These are phyloP conservation scores for Hevea brasiliensis DNA, from an alignment of 345 rosid species.

Conservation along the genomic window DNA sequence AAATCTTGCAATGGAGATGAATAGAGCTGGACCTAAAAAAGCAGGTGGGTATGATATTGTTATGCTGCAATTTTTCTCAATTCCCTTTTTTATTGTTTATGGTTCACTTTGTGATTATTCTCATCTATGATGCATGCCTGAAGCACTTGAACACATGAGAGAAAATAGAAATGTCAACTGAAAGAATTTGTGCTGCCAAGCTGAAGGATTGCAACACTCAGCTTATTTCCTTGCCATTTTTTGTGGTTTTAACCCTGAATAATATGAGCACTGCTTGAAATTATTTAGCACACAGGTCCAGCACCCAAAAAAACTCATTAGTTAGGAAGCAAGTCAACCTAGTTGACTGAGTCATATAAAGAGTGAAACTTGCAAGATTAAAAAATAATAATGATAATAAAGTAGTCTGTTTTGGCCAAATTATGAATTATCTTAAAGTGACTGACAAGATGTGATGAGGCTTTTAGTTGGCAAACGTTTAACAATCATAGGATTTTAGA, in stretches of 20 bases:
- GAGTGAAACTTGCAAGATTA: background rate
- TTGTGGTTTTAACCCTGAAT: background rate
- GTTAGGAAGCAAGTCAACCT: background rate
- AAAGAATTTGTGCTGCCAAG: slow-evolving; percentile 68
- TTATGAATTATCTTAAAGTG: background rate
- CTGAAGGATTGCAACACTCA: slow-evolving; percentile 36
- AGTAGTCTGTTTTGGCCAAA: background rate
- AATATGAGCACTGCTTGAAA: background rate
- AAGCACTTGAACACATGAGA: slow-evolving; percentile 86
- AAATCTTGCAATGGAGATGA: slow-evolving; percentile 81
- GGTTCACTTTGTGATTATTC: slow-evolving; percentile 20
- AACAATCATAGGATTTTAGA: background rate
- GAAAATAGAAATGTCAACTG: slow-evolving; percentile 78
- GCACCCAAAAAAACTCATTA: background rate
- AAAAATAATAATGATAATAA: too few relatives aligned
- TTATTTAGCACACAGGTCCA: background rate
- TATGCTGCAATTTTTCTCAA: slow-evolving; percentile 10
- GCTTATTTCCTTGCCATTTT: background rate
- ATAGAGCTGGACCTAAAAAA: slow-evolving; percentile 94
- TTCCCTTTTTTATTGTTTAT: slow-evolving; percentile 8
- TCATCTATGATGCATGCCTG: slow-evolving; percentile 21
- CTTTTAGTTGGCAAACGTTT: background rate
- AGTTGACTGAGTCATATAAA: background rate
- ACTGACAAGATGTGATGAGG: background rate
- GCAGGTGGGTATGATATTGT: slow-evolving; percentile 52